Evolutionary conservation across 2,329 filamentous ascomycete species (phyloP).

Genomic region (Coniochaeta hoffmannii): DNA sequence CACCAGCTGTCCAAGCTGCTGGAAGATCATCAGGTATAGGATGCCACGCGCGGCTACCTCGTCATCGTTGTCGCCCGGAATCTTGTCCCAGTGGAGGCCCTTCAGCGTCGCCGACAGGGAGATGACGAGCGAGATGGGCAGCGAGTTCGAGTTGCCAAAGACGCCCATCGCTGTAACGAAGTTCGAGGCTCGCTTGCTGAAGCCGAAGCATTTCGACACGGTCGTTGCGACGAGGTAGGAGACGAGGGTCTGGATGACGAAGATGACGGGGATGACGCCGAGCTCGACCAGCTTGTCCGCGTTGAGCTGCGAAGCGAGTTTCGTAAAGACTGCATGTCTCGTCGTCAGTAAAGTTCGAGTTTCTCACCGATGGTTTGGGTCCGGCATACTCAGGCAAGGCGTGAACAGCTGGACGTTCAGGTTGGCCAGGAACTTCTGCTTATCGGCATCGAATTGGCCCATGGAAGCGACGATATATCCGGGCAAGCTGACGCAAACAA

Average conservation of each 20-base stretch:
- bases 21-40: constrained; percentile 91
- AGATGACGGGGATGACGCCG: constrained; percentile 92
- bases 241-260: constrained; percentile 76
- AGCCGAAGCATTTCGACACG: constrained; percentile 69
- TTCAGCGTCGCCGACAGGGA: constrained; percentile 87
- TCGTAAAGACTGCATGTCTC: constrained; percentile 73
- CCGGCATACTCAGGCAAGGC: constrained; percentile 76
- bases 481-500: constrained; percentile 88
- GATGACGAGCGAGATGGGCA: constrained; percentile 92
- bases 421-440: constrained; percentile 95
- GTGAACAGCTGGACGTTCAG: constrained; percentile 96
- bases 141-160: constrained; percentile 96
- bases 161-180: constrained; percentile 93
- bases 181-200: constrained; percentile 80
- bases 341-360: neutral
- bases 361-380: neutral
- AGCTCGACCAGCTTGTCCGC: constrained; percentile 85
- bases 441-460: constrained; percentile 90
- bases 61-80: constrained; percentile 89
- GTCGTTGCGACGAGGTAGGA: constrained; percentile 71
- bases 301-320: constrained; percentile 88
- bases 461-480: constrained; percentile 86
- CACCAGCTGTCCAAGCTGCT: constrained; percentile 90
- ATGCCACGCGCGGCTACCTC: constrained; percentile 92
- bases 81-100: constrained; percentile 87